Evolutionary conservation across 768 basidiomycete genomes (phyloP).

Genomic region (Lentinula lateritia): DNA sequence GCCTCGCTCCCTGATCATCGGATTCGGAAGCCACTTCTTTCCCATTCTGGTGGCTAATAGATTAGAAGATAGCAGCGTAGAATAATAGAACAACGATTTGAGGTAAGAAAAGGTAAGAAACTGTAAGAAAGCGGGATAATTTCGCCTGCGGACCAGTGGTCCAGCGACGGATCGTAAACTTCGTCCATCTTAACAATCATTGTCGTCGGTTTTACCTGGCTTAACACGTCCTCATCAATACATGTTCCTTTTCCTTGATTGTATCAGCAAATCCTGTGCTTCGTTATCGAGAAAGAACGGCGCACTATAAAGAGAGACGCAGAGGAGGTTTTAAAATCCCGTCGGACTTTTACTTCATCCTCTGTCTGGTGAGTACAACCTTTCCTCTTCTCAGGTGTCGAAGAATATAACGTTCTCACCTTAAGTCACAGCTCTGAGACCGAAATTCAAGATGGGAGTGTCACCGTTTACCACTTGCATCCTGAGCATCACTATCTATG

Average conservation of each 20-base stretch:
- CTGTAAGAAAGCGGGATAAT: slow-evolving; percentile 1
- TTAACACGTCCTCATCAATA: too few species aligned
- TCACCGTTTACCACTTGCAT: not conserved
- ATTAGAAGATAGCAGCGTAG: not conserved
- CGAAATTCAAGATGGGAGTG: not conserved
- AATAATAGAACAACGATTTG: not conserved
- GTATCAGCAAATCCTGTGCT: not conserved
- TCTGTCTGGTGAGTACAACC: not conserved
- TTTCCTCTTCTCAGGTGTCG: not conserved
- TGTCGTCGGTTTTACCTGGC: too few species aligned
- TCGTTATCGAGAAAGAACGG: not conserved
- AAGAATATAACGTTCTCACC: not conserved
- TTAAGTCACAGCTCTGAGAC: not conserved
- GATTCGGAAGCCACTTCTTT: not conserved
- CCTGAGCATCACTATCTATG: not conserved
- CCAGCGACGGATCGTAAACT: not conserved
- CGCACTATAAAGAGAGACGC: not conserved
- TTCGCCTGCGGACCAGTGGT: not conserved
- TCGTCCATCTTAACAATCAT: not conserved
- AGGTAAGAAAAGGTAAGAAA: not conserved
- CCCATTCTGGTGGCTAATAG: not conserved
- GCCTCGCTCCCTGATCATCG: too few species aligned
- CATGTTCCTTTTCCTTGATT: not conserved
- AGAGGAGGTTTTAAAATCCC: not conserved
- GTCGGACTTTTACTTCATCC: not conserved